These are phyloP conservation scores for Podospora sp. DNA, from an alignment of 495 filamentous ascomycete genomes.

Conservation along the genomic window DNA sequence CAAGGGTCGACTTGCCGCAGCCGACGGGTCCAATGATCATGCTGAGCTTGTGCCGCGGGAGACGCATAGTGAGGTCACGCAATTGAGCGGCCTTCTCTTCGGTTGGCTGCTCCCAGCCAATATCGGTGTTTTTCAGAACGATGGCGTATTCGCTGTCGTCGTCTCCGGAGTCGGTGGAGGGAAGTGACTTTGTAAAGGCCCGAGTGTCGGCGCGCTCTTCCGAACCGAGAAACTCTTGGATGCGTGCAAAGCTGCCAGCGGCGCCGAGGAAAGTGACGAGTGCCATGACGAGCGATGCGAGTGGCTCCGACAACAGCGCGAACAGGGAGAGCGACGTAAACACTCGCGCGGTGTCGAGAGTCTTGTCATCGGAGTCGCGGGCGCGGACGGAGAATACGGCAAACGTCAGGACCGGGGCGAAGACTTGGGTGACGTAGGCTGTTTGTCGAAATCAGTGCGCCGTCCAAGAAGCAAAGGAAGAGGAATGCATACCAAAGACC, in stretches of 20 bases:
- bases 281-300: slow-evolving; percentile 59
- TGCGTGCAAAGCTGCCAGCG: slow-evolving; percentile 60
- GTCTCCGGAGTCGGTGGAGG: background rate
- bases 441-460: slow-evolving; percentile 25
- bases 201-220: slow-evolving; percentile 32
- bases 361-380: slow-evolving; percentile 34
- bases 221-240: slow-evolving; percentile 60
- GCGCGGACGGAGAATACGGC: slow-evolving; percentile 37
- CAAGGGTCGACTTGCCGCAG: slow-evolving; percentile 61
- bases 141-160: slow-evolving; percentile 29
- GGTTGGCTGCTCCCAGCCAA: slow-evolving; percentile 51
- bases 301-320: slow-evolving; percentile 59
- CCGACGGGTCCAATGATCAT: slow-evolving; percentile 63
- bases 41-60: slow-evolving; percentile 39
- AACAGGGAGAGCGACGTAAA: slow-evolving; percentile 66
- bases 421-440: slow-evolving; percentile 57
- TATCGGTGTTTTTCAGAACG: slow-evolving; percentile 50
- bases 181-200: background rate
- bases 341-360: slow-evolving; percentile 52
- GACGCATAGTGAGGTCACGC: slow-evolving; percentile 44
- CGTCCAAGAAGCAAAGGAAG: background rate
- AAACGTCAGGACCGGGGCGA: slow-evolving; percentile 49
- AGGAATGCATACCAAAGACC: slow-evolving; percentile 29
- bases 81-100: slow-evolving; percentile 44
- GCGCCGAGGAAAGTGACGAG: slow-evolving; percentile 57